Evolutionary conservation across 768 basidiomycete species (phyloP), one percentile per base, ranked within the genome.

Genomic region (Paxillus ammoniavirescens): DNA sequence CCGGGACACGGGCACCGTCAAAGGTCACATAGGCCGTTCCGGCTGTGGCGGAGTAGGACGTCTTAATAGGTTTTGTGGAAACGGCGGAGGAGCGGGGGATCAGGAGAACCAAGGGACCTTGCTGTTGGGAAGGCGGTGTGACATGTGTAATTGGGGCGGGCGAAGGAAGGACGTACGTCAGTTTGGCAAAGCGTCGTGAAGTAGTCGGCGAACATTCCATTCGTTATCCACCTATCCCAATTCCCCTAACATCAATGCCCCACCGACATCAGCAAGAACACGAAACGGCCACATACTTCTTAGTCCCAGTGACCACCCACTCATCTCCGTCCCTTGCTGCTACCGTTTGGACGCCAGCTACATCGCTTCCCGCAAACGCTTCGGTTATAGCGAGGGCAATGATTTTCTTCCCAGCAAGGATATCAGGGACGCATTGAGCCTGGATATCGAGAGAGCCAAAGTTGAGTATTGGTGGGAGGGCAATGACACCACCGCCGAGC

Each of bases 371-470:
- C 2, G 93, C 95, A 60, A 95, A 96, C 0, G 95, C 92, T 72
- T 98, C 96, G 44, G 86, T 88, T 63, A 98, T 92, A 8, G 96
- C 96, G 33, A 98, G 76, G 8, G 86, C 88, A 58, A 97, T 87
- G 61, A 83, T 91, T 70, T 93, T 92, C 70, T 86, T 89, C 8
- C 89, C 91, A 3, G 77, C 72, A 13, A 90, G 75, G 9, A 92
- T 81, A 33, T 89, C 87, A 1, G 88, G 82, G 13, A 96, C 78
- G 47, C 95, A 80, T 61, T 81, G 77, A 7, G 78, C 75, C 63
- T 85, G 80, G 8, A 96, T 72, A 57, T 88, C 87, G 2, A 84
- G 81, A 3, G 86, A 82, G 21, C 87, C 94, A 61, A 85, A 98
- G 67, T 98, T 98, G 53, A 96, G 76, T 21, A 97, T 76, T 0